Percentiles rank a stretch among this genome's conserved stretches.
phyloP scores from a whole-genome alignment of 1,139 yeast genomes.

The Zygosaccharomyces pseudobailii region DNA sequence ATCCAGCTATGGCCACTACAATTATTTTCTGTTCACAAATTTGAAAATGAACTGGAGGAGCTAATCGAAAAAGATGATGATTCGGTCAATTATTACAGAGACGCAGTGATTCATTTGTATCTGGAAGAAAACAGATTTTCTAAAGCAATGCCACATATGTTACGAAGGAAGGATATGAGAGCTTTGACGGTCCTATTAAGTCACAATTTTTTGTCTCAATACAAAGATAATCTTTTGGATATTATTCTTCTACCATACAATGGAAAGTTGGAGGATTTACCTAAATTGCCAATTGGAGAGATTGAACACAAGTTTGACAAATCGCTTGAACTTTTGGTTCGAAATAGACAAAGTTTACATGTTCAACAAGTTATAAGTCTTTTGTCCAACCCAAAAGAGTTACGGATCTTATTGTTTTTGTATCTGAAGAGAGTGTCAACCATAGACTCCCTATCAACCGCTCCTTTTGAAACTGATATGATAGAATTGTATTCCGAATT shows the following conservation, averaged over 20 bases:
- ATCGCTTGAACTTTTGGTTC: slow-evolving; percentile 54
- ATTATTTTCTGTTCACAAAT: slow-evolving; percentile 45
- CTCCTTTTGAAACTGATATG: slow-evolving; percentile 60
- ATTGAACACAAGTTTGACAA: slow-evolving; percentile 41
- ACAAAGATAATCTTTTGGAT: slow-evolving; percentile 47
- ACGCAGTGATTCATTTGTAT: slow-evolving; percentile 53
- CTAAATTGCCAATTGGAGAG: slow-evolving; percentile 41
- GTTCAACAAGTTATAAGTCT: slow-evolving; percentile 48
- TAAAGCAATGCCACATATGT: slow-evolving; percentile 60
- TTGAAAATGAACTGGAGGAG: slow-evolving; percentile 49
- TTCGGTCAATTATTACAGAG: slow-evolving; percentile 37
- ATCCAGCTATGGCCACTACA: slow-evolving; percentile 56
- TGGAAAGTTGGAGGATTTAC: slow-evolving; percentile 26
- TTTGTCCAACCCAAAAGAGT: slow-evolving; percentile 40
- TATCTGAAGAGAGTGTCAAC: slow-evolving; percentile 51
- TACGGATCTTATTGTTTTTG: slow-evolving; percentile 56
- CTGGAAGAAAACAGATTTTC: slow-evolving; percentile 53
- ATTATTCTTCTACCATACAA: slow-evolving; percentile 46
- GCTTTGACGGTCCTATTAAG: slow-evolving; percentile 54
- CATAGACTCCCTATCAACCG: slow-evolving; percentile 51
- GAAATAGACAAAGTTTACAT: slow-evolving; percentile 58
- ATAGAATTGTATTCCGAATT: slow-evolving; percentile 57
- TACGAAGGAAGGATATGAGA: slow-evolving; percentile 49
- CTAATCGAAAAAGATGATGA: slow-evolving; percentile 24
- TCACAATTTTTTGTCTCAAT: slow-evolving; percentile 56